A percentile compares a stretch with the other conserved stretches of the same genome.
Conservation (phyloP, 78 protist genomes). For the Salpingoeca rosetta region DNA sequence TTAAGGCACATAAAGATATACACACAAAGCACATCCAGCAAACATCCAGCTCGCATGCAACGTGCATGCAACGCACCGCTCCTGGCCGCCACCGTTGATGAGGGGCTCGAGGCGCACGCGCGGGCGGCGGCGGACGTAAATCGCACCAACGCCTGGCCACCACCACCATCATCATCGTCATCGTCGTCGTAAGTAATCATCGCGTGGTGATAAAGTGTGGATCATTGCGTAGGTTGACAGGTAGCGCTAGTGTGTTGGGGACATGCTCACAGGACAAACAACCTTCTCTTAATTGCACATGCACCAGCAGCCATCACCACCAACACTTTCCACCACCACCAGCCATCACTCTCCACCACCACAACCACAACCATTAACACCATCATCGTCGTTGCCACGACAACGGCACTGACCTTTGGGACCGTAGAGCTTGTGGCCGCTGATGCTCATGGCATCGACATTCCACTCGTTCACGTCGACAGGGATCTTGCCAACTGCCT, state of each 20-base stretch:
- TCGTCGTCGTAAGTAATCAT: too few relatives aligned
- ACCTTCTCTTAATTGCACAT: too few relatives aligned
- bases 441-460: slow-evolving; percentile 78
- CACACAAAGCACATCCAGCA: too few relatives aligned
- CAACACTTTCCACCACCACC: neutral
- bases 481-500: slow-evolving; percentile 94
- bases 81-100: slow-evolving; percentile 94
- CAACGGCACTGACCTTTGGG: slow-evolving; percentile 70
- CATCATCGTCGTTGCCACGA: too few relatives aligned
- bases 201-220: too few relatives aligned
- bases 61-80: slow-evolving; percentile 80
- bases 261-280: too few relatives aligned
- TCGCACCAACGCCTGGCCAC: slow-evolving; percentile 86
- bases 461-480: slow-evolving; percentile 81
- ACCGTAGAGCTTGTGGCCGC: slow-evolving; percentile 93
- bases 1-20: too few relatives aligned
- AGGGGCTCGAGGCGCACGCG: slow-evolving; percentile 81
- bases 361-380: too few relatives aligned
- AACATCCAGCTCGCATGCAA: too few relatives aligned
- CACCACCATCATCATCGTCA: neutral
- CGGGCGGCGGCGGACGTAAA: slow-evolving; percentile 87
- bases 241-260: too few relatives aligned
- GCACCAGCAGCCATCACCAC: neutral
- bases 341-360: neutral
- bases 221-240: too few relatives aligned